Conservation (phyloP, 2,329 filamentous ascomycete species). For the Cephalotrichum gorgonifer region DNA sequence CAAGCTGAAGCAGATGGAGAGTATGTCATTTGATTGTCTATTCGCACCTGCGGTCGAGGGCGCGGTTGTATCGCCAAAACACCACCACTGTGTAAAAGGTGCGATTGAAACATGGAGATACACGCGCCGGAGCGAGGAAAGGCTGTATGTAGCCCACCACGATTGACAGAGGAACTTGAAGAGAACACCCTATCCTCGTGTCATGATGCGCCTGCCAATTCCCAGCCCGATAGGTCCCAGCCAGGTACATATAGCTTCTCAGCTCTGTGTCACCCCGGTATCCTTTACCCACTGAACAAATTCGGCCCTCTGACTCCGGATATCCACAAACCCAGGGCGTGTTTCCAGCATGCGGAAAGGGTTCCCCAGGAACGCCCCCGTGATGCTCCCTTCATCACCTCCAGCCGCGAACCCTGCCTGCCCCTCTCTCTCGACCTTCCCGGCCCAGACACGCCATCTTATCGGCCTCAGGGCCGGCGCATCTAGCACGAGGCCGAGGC, state of each 20-base stretch:
- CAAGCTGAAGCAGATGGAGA: too few relatives aligned
- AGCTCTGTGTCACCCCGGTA: constrained; percentile 1
- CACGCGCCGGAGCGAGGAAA: too few relatives aligned
- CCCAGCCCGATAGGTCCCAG: neutral
- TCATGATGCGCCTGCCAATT: neutral
- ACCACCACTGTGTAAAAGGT: too few relatives aligned
- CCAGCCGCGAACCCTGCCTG: constrained; percentile 43
- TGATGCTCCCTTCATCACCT: constrained; percentile 59
- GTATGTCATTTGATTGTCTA: too few relatives aligned
- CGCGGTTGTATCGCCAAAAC: too few relatives aligned
- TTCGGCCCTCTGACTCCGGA: constrained; percentile 68
- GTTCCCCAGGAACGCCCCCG: constrained; percentile 63
- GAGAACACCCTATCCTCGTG: neutral
- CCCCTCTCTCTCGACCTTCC: constrained; percentile 72
- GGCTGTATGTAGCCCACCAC: too few relatives aligned
- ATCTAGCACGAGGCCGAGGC: constrained; percentile 68
- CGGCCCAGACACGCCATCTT: constrained; percentile 71
- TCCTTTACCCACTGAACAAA: constrained; percentile 64
- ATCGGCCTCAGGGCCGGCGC: constrained; percentile 76
- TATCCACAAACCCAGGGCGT: constrained; percentile 76
- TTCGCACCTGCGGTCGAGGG: too few relatives aligned
- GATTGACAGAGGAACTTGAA: neutral
- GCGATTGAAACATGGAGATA: too few relatives aligned
- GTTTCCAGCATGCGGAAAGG: constrained; percentile 73
- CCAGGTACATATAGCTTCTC: neutral